Base-by-base conservation (phyloP, 805 yeast species). In the Lipomyces sp. region DNA sequence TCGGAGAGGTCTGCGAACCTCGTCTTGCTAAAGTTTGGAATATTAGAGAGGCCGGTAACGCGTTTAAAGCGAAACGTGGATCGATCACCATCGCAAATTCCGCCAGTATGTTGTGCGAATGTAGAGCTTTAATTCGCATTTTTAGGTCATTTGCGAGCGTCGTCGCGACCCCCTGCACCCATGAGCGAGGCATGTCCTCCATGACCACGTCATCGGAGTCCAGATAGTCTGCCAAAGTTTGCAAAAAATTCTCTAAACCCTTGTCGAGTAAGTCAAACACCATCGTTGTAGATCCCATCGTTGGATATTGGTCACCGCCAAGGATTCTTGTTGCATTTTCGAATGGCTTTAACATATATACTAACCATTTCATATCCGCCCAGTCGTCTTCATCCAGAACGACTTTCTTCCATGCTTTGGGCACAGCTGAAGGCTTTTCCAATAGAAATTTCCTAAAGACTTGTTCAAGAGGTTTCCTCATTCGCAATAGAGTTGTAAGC, bases 1-100 rank as follows among this genome's bases (percentile, higher is more conserved):
- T n/a, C 53, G 30, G 53, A 50, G 53, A 50, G 53, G 32, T 50
- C 53, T 18, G 53, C 13, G 18, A 50, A 50, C 29, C 24, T 50
- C 53, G 18, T 13, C 53, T 50, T 50, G 53, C 18, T 50, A 50
- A 50, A 50, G 53, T 29, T 50, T 4, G 53, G 53, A 5, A 24
- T 50, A 29, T 50, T 32, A 4, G 53, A 50, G 53, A 50, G 32
- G 53, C 53, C 29, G 11, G 32, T 50, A 8, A 13, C 29, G 32
- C 29, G 53, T 50, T 50, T 50, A 29, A 50, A 50, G 32, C 29
- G 53, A 50, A 50, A 50, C 53, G 53, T 50, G 53, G 53, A 50
- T 50, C 53, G 53, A 50, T 50, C 13, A 50, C 53, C 53, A 15
- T 50, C 18, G 32, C 4, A 13, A 15, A 50, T 50, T 50, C 29